Evolutionary conservation across 2,329 filamentous ascomycete species (phyloP).

Genomic region (Tolypocladium paradoxum): DNA sequence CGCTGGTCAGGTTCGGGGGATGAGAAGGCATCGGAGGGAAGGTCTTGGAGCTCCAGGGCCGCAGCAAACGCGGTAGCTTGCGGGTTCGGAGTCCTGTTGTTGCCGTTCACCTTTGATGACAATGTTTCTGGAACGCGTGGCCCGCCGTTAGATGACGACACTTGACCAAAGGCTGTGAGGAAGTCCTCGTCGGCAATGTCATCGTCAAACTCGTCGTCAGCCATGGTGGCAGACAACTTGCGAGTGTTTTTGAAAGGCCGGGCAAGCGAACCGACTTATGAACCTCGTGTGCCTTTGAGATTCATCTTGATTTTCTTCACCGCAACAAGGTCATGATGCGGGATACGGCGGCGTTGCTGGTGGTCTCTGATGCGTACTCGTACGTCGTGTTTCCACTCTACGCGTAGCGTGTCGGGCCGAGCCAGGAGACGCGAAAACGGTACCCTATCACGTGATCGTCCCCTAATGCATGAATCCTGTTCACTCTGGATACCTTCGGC

Average conservation of each 20-base stretch:
- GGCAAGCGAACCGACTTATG: neutral
- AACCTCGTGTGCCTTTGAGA: neutral
- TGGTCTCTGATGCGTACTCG: neutral
- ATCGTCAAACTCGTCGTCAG: conserved; percentile 53
- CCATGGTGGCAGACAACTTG: conserved; percentile 24
- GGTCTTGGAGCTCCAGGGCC: conserved; percentile 37
- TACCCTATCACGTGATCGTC: conserved; percentile 1
- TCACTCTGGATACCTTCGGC: too few species aligned
- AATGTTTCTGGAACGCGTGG: conserved; percentile 1
- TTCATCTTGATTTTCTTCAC: neutral
- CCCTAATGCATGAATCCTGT: neutral
- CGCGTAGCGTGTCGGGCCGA: neutral
- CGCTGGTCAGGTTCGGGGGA: conserved; percentile 31
- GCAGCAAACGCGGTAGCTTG: conserved; percentile 3
- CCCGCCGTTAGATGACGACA: conserved; percentile 19
- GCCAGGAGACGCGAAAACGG: neutral
- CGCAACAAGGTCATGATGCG: neutral
- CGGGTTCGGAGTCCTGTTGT: too few species aligned
- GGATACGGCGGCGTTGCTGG: neutral
- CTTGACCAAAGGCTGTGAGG: conserved; percentile 46
- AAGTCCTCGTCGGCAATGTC: conserved; percentile 57
- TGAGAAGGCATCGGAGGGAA: conserved; percentile 59
- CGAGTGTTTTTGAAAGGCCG: neutral
- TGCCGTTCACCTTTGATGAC: neutral
- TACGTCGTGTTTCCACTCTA: neutral